Evolutionary conservation across 805 yeast genomes (phyloP).

Genomic region (Teunomyces funiuensis): DNA sequence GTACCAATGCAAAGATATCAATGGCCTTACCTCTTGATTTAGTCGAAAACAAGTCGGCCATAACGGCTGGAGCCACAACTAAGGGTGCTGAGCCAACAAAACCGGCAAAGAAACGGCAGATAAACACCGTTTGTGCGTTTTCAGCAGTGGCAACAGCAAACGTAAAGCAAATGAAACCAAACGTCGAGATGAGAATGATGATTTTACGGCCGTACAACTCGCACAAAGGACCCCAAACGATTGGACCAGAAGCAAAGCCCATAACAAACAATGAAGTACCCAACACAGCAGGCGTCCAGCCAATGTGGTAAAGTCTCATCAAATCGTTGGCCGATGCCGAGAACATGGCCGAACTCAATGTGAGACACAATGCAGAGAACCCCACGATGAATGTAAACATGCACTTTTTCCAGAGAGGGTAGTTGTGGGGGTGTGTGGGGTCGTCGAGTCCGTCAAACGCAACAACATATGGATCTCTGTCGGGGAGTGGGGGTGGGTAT

Average conservation of each 20-base stretch:
- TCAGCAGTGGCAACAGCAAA: conserved; percentile 76
- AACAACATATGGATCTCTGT: conserved; percentile 58
- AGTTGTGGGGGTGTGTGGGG: conserved; percentile 79
- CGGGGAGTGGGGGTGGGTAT: conserved; percentile 62
- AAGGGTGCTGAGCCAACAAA: conserved; percentile 81
- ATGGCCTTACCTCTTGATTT: conserved; percentile 73
- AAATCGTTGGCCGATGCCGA: conserved; percentile 58
- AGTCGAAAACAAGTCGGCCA: conserved; percentile 77
- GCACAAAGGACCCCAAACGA: conserved; percentile 36
- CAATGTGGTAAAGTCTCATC: conserved; percentile 55
- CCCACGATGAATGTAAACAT: conserved; percentile 27
- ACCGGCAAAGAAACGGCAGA: conserved; percentile 80
- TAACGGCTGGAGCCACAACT: conserved; percentile 82
- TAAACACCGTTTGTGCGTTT: conserved; percentile 72
- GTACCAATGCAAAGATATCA: conserved; percentile 66
- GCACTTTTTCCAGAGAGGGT: conserved; percentile 31
- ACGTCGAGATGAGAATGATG: conserved; percentile 45
- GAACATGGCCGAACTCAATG: conserved; percentile 44
- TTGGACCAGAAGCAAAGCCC: conserved; percentile 93
- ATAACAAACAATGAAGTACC: conserved; percentile 81
- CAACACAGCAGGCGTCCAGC: conserved; percentile 66
- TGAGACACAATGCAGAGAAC: conserved; percentile 27
- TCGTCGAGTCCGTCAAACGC: conserved; percentile 77
- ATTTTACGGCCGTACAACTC: conserved; percentile 35
- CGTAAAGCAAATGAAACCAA: conserved; percentile 32